Evolutionary conservation across 352 stramenopile species (phyloP), one percentile per base, ranked within the genome.

Genomic region (Phytophthora rubi): DNA sequence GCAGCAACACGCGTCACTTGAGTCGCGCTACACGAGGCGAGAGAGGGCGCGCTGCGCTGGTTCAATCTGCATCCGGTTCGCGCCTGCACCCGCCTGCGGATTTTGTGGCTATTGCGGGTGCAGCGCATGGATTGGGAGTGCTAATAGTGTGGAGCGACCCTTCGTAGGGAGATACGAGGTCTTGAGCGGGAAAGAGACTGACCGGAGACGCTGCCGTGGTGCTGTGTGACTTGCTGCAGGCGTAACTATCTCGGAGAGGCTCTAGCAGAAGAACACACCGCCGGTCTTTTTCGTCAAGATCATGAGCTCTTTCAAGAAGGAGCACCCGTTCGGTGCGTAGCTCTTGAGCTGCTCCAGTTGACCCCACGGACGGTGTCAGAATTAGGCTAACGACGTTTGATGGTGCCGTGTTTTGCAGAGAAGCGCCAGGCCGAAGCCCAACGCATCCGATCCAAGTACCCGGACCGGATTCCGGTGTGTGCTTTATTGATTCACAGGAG

Each of bases 401-500:
- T 68, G 57, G 49, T 74, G 60, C 39, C 16, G 13, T 48, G 13
- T 32, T 44, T 70, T 70, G 44, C 65, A 95, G 97, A 99, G 80
- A 98, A 99, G 86, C 93, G 97, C 58, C 97, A 98, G 79, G 95
- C 92, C 15, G 98, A 99, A 80, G 97, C 98, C 51, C 95, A 99
- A 81, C 94, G 97, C 64, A 99, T 99, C 66, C 94, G 97, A 71
- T 95, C 91, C 67, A 99, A 99, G 82, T 99, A 99, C 83, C 97
- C 98, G 9, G 98, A 99, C 83, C 91, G 98, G 62, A 98, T 99
- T 70, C 98, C 98, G 28, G 95, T 96, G 53, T 28, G 78, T 73
- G n/a, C 6, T 10, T 18, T 49, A 18, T 21, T 7, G 35, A 15
- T 15, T 42, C 12, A 7, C n/a, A 13, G 18, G 8, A 30, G 47